A percentile compares a stretch with the other conserved stretches of the same genome.
Evolutionary conservation across 768 basidiomycete genomes (phyloP).

Genomic region (Pulveroboletus sp.): DNA sequence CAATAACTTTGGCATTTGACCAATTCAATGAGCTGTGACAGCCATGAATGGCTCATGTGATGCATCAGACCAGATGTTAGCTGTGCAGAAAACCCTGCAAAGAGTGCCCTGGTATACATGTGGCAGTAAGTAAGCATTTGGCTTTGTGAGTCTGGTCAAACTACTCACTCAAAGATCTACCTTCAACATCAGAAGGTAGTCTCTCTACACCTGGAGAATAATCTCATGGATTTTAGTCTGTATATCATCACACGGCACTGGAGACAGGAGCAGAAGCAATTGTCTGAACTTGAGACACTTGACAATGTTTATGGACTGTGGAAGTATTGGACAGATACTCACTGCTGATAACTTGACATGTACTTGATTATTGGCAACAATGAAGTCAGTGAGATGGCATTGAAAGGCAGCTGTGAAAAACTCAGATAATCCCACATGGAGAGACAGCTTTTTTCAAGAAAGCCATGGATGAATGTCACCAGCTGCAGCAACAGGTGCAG

Average conservation of each 20-base stretch:
- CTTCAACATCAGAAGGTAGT: too few relatives aligned
- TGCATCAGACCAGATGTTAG: not conserved
- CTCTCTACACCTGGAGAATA: constrained; percentile 10
- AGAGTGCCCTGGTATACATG: not conserved
- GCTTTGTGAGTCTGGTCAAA: not conserved
- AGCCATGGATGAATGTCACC: too few relatives aligned
- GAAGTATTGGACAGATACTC: too few relatives aligned
- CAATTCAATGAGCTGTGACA: not conserved
- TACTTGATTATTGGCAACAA: too few relatives aligned
- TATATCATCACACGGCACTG: constrained; percentile 24
- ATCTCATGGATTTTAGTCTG: constrained; percentile 17
- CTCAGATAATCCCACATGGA: too few relatives aligned
- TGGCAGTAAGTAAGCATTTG: not conserved
- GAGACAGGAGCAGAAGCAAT: constrained; percentile 22
- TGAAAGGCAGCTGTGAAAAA: too few relatives aligned
- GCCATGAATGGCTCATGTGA: not conserved
- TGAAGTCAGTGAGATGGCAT: too few relatives aligned
- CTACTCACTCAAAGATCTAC: constrained; percentile 22
- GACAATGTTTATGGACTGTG: constrained; percentile 4
- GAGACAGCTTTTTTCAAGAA: too few relatives aligned
- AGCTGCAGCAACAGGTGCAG: too few relatives aligned
- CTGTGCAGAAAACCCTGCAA: not conserved
- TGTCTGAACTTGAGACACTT: constrained; percentile 23
- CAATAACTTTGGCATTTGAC: not conserved
- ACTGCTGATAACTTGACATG: too few relatives aligned